phyloP scores from a whole-genome alignment of 306 rosid species.

The Begonia masoniana region DNA sequence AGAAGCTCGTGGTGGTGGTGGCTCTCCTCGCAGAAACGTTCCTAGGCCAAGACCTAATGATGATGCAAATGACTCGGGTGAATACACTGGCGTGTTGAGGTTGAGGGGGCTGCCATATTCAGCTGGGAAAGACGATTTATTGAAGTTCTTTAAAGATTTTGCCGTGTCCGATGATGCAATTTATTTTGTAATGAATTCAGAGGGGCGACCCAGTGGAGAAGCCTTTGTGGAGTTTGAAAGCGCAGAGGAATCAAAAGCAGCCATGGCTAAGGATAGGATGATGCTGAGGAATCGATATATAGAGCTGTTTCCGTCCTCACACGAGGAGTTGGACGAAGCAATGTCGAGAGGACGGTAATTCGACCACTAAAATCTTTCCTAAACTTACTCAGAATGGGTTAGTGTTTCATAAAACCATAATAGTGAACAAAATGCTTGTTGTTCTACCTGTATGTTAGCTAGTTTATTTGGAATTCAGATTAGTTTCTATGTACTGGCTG shows the following conservation, averaged over 20 bases:
- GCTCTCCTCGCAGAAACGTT: slow-evolving; percentile 60
- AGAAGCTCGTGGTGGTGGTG: slow-evolving; percentile 52
- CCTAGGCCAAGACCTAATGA: slow-evolving; percentile 59
- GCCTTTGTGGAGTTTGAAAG: slow-evolving; percentile 75
- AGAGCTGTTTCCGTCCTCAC: slow-evolving; percentile 78
- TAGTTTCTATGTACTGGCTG: too few relatives aligned
- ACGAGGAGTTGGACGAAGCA: slow-evolving; percentile 72
- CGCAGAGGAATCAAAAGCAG: slow-evolving; percentile 72
- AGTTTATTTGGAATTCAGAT: too few relatives aligned
- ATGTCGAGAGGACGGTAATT: slow-evolving; percentile 62
- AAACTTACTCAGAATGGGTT: slow-evolving; percentile 1
- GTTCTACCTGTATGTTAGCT: neutral
- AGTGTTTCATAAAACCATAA: too few relatives aligned
- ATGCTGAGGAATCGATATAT: slow-evolving; percentile 87
- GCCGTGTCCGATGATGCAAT: slow-evolving; percentile 42
- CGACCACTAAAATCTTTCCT: slow-evolving; percentile 10
- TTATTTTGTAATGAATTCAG: slow-evolving; percentile 60
- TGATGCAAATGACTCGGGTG: slow-evolving; percentile 77
- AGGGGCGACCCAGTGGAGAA: slow-evolving; percentile 96
- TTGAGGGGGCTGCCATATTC: slow-evolving; percentile 86
- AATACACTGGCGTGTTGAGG: slow-evolving; percentile 77
- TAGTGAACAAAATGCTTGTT: neutral
- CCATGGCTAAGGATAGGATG: slow-evolving; percentile 92
- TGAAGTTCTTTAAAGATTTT: slow-evolving; percentile 66
- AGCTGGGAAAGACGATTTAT: slow-evolving; percentile 70